phyloP scores from a whole-genome alignment of 176 grass and related monocot species.

The Hsuehochloa calcarea region DNA sequence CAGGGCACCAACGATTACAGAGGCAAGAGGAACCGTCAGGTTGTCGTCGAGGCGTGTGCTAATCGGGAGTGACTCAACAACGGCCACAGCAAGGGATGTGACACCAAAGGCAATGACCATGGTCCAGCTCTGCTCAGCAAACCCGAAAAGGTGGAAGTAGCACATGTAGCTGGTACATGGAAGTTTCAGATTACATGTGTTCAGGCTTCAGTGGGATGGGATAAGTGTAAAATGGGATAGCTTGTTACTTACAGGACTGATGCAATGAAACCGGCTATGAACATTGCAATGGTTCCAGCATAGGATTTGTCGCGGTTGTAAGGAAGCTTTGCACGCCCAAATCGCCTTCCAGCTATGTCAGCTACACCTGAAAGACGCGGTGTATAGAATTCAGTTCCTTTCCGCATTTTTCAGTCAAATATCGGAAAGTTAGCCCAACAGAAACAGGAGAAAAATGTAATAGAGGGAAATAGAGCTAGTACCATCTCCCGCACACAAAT shows the following conservation, averaged over 20 bases:
- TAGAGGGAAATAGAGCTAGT: not conserved
- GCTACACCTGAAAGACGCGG: constrained; percentile 58
- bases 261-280: constrained; percentile 58
- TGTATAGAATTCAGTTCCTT: not conserved
- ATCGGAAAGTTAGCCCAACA: not conserved
- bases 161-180: constrained; percentile 62
- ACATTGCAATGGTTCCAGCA: constrained; percentile 57
- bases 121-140: constrained; percentile 58
- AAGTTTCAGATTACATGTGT: not conserved
- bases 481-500: constrained; percentile 85
- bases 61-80: constrained; percentile 69
- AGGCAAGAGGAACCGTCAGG: constrained; percentile 64
- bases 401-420: not conserved
- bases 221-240: not conserved
- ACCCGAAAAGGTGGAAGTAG: constrained; percentile 67
- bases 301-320: constrained; percentile 78
- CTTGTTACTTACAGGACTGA: constrained; percentile 53
- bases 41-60: constrained; percentile 86
- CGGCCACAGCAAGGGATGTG: constrained; percentile 50
- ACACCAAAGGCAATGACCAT: constrained; percentile 44
- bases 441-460: not conserved
- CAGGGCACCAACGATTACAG: constrained; percentile 31
- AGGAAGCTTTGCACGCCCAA: constrained; percentile 64
- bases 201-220: not conserved
- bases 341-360: constrained; percentile 74